A percentile compares a stretch with the other conserved stretches of the same genome.
These are phyloP conservation scores for Exserohilum turcica DNA, from an alignment of 2,329 filamentous ascomycete genomes.

Conservation along the genomic window DNA sequence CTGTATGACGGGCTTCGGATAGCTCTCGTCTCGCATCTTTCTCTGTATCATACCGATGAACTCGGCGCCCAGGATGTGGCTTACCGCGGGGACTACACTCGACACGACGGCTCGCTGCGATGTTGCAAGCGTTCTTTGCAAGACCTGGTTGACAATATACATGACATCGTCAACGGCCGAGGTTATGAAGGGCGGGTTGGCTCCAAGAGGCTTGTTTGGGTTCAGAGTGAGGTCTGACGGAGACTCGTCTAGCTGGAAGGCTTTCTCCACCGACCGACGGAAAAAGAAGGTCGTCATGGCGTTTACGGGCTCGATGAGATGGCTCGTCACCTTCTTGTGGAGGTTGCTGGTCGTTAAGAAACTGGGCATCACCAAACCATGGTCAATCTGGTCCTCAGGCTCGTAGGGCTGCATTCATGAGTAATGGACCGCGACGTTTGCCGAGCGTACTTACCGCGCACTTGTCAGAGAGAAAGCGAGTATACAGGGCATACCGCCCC, in stretches of 20 bases:
- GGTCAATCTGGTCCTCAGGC: conserved; percentile 60
- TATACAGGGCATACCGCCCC: conserved; percentile 89
- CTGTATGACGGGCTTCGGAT: conserved; percentile 78
- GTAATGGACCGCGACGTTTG: conserved; percentile 3
- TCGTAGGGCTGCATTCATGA: conserved; percentile 35
- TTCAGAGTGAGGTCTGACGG: conserved; percentile 80
- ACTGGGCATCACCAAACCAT: conserved; percentile 68
- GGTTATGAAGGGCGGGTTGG: conserved; percentile 87
- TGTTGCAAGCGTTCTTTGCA: conserved; percentile 85
- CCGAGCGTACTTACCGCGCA: conserved; percentile 67
- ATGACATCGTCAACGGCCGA: conserved; percentile 98
- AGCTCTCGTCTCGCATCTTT: conserved; percentile 96
- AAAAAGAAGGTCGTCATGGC: conserved; percentile 96
- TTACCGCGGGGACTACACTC: conserved; percentile 77
- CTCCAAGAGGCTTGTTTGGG: conserved; percentile 70
- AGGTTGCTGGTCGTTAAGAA: conserved; percentile 81
- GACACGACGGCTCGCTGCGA: conserved; percentile 79
- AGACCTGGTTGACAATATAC: conserved; percentile 95
- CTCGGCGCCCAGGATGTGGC: conserved; percentile 80
- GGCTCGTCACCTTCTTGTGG: conserved; percentile 74
- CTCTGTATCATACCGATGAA: conserved; percentile 97
- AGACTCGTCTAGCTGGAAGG: conserved; percentile 92
- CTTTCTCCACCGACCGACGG: conserved; percentile 92
- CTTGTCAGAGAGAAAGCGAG: conserved; percentile 84
- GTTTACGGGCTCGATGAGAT: conserved; percentile 82